A percentile compares a stretch with the other conserved stretches of the same genome.
Evolutionary conservation across 192 early-diverging fungal species (phyloP).

Genomic region (Rhizoclosmatium globosum): DNA sequence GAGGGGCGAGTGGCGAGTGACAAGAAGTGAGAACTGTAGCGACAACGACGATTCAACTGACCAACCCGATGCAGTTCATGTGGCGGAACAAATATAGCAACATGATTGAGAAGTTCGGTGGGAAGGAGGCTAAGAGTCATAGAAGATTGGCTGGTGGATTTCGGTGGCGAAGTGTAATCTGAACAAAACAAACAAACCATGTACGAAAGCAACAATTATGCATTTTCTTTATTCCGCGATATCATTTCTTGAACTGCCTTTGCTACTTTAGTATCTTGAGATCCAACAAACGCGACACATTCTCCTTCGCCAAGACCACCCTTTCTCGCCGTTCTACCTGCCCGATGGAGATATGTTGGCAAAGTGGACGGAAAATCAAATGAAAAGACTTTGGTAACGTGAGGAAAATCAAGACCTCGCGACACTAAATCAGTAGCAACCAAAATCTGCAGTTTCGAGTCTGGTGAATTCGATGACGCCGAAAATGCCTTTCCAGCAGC

Average conservation of each 20-base stretch:
- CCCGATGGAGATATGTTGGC: constrained; percentile 91
- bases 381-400: constrained; percentile 81
- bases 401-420: constrained; percentile 88
- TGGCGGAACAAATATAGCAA: not conserved
- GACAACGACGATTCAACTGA: not conserved
- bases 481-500: not conserved
- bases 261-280: not conserved
- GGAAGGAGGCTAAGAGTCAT: not conserved
- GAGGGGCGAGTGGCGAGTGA: not conserved
- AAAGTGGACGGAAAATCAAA: constrained; percentile 87
- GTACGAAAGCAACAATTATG: not conserved
- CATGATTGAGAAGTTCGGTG: not conserved
- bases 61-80: not conserved
- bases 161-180: not conserved
- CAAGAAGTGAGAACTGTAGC: not conserved
- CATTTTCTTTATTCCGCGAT: not conserved
- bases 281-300: constrained; percentile 28
- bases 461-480: not conserved
- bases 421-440: constrained; percentile 88
- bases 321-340: constrained; percentile 89
- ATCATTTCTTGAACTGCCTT: not conserved
- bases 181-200: too few relatives aligned
- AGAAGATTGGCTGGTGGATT: not conserved
- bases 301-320: constrained; percentile 73
- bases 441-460: constrained; percentile 50